phyloP scores from a whole-genome alignment of 78 protist species.

The slime mould (Dictyostelium discoideum) region dicty_2.7 NC_007088.5:4520001-4520500 shows the following conservation, averaged over 20 bases:
- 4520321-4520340: conserved; percentile 15
- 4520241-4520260: background rate
- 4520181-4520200: background rate
- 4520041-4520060: conserved; percentile 16
- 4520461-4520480: background rate
- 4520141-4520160: background rate
- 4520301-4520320: background rate
- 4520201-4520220: background rate
- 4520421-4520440: background rate
- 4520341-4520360: background rate
- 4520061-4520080: background rate
- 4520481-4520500: background rate
- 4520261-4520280: background rate
- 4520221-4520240: background rate
- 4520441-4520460: background rate
- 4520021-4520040: background rate
- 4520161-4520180: background rate
- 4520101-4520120: background rate
- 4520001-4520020: background rate
- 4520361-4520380: conserved; percentile 1
- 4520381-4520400: conserved; percentile 4
- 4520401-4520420: conserved; percentile 22
- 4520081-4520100: background rate
- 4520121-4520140: background rate
- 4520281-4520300: background rate